phyloP scores from a whole-genome alignment of 1,284 basidiomycete genomes.

The Boletus chippewaensis region DNA sequence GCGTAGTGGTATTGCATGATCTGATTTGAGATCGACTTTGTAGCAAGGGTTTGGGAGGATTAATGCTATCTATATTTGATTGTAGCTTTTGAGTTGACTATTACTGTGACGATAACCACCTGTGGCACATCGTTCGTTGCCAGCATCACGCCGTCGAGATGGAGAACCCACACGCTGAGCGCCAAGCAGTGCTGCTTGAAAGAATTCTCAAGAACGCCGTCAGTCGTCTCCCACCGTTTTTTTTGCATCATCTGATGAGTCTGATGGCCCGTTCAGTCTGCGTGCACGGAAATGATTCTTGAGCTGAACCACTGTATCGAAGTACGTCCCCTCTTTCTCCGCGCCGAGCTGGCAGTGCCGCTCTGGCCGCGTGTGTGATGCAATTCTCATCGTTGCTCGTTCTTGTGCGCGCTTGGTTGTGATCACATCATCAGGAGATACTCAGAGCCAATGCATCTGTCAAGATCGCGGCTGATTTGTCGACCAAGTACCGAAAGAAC shows the following conservation, averaged over 20 bases:
- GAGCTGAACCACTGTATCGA: slow-evolving; percentile 77
- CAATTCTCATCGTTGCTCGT: neutral
- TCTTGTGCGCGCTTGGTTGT: neutral
- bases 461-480: slow-evolving; percentile 69
- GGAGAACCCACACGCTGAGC: slow-evolving; percentile 89
- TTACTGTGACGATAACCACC: neutral
- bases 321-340: slow-evolving; percentile 34
- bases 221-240: slow-evolving; percentile 24
- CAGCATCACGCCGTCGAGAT: slow-evolving; percentile 36
- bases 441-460: slow-evolving; percentile 64
- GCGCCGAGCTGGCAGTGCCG: neutral
- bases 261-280: slow-evolving; percentile 43
- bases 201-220: slow-evolving; percentile 88
- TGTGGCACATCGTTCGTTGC: neutral
- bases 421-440: slow-evolving; percentile 51
- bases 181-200: slow-evolving; percentile 83
- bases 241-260: neutral
- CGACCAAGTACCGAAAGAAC: slow-evolving; percentile 78
- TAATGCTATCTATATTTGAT: neutral
- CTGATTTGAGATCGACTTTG: neutral
- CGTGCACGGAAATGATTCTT: slow-evolving; percentile 73
- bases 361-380: neutral
- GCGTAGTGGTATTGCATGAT: neutral
- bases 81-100: too few species aligned
- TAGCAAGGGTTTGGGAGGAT: slow-evolving; percentile 23